These are phyloP conservation scores for Naganishia sp. DNA, from an alignment of 1,284 basidiomycete species.

Conservation along the genomic window DNA sequence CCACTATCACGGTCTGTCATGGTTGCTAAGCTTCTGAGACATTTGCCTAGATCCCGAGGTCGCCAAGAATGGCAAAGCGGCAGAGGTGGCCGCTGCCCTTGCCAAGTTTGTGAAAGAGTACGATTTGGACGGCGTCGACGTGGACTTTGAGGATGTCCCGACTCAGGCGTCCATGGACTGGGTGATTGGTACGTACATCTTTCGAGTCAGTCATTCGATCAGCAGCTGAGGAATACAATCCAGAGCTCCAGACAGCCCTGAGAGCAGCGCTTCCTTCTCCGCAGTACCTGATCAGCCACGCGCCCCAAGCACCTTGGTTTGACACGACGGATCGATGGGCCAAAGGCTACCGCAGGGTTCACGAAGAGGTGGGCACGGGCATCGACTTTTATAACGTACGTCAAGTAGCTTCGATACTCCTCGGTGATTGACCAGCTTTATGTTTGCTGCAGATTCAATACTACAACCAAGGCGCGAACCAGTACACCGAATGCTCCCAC, in stretches of 20 bases:
- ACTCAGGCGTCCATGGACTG: conserved; percentile 44
- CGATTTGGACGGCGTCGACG: conserved; percentile 57
- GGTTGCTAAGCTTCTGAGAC: neutral
- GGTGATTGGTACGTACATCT: conserved; percentile 40
- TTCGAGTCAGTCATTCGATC: no score
- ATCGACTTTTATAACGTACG: conserved; percentile 44
- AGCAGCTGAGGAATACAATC: no score
- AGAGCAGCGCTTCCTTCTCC: conserved; percentile 44
- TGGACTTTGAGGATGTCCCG: conserved; percentile 55
- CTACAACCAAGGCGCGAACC: conserved; percentile 49
- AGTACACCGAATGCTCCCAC: conserved; percentile 41
- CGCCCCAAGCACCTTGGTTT: conserved; percentile 48
- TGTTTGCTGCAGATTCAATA: conserved; percentile 45
- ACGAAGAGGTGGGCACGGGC: conserved; percentile 40
- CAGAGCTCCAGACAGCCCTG: conserved; percentile 48
- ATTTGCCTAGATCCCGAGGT: neutral
- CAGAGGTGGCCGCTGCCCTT: conserved; percentile 46
- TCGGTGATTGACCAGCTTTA: no score
- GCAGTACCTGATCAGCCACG: conserved; percentile 50
- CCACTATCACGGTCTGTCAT: neutral
- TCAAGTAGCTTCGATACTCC: no score
- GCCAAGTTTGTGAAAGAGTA: conserved; percentile 53
- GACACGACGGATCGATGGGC: conserved; percentile 37
- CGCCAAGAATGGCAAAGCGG: conserved; percentile 44
- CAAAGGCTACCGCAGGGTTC: conserved; percentile 47